phyloP scores from a whole-genome alignment of 163 green algal genomes.

The Smithsoniella earleae region DNA sequence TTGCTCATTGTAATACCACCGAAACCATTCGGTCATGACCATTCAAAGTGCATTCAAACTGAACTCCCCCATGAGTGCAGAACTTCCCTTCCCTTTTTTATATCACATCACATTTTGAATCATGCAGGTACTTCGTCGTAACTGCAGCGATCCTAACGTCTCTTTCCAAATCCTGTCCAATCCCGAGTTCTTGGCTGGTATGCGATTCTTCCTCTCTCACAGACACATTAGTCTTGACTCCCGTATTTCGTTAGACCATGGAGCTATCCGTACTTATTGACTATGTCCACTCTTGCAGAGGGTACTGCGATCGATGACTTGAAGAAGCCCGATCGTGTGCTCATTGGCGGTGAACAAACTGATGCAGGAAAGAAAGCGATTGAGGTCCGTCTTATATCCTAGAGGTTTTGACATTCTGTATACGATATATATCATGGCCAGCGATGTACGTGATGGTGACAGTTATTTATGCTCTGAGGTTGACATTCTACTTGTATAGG shows the following conservation, averaged over 20 bases:
- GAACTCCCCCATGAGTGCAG: no score
- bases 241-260: neutral
- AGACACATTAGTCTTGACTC: neutral
- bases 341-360: slow-evolving; percentile 83
- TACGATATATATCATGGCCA: neutral
- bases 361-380: slow-evolving; percentile 56
- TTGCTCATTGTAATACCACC: no score
- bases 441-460: neutral
- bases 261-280: no score
- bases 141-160: slow-evolving; percentile 66
- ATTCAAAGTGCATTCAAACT: no score
- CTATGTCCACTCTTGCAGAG: slow-evolving; percentile 57
- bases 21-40: no score
- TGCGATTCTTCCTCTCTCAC: neutral
- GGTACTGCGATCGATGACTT: slow-evolving; percentile 96
- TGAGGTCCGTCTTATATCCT: slow-evolving; percentile 36
- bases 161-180: slow-evolving; percentile 97
- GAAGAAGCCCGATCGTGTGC: slow-evolving; percentile 77
- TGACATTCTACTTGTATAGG: neutral
- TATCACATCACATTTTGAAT: no score
- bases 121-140: slow-evolving; percentile 73
- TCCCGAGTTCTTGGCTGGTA: slow-evolving; percentile 91
- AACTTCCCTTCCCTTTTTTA: no score
- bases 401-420: neutral
- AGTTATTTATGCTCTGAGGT: neutral